These are phyloP conservation scores for Nicotiana obtusifolia DNA, from an alignment of 257 asterid species.

Conservation along the genomic window DNA sequence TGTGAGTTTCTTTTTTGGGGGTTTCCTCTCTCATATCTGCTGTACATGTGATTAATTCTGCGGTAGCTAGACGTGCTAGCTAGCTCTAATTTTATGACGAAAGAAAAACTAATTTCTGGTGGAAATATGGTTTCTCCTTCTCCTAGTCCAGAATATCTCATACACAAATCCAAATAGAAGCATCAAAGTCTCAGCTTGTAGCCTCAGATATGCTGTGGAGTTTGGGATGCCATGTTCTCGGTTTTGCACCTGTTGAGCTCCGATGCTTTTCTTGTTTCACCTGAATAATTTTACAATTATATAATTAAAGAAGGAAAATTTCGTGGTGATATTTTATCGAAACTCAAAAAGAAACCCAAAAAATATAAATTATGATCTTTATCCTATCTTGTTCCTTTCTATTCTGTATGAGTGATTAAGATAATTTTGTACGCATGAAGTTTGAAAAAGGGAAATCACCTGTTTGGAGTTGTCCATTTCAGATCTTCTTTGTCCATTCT, in stretches of 20 bases:
- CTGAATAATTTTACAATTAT: constrained; percentile 27
- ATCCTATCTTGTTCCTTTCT: background rate
- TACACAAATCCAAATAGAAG: background rate
- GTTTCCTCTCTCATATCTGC: background rate
- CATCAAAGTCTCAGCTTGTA: constrained; percentile 31
- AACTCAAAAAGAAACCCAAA: background rate
- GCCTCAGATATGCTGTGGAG: constrained; percentile 67
- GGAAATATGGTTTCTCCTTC: background rate
- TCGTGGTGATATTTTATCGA: too few relatives aligned
- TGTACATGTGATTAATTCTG: constrained; percentile 9
- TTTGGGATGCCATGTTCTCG: constrained; percentile 63
- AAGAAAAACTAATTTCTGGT: too few relatives aligned
- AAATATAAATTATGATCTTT: background rate
- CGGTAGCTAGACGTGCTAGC: background rate
- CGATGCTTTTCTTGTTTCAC: constrained; percentile 48
- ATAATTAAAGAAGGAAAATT: background rate
- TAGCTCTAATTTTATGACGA: too few relatives aligned
- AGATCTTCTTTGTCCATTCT: constrained; percentile 27
- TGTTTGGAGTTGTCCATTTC: constrained; percentile 36
- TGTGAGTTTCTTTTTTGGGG: background rate
- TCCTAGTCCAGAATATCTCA: background rate
- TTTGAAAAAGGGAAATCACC: constrained; percentile 25
- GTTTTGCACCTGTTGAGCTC: constrained; percentile 30
- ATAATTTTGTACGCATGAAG: background rate
- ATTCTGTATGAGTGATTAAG: background rate